phyloP scores from a whole-genome alignment of 163 green algal genomes.

The Chloromonas sp. region DNA sequence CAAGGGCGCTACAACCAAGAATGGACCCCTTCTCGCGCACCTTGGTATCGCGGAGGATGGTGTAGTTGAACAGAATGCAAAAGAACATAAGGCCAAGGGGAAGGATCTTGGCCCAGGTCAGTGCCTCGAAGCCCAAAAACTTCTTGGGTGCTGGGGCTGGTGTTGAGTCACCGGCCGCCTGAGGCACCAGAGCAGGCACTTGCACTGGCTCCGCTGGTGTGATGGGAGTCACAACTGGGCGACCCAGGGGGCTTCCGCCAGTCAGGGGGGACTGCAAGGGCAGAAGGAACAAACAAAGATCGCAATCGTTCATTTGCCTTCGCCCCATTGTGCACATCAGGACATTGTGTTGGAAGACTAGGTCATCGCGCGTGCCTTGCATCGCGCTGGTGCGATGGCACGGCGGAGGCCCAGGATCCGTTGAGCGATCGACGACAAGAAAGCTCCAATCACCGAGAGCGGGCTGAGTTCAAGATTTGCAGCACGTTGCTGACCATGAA shows the following conservation, averaged over 20 bases:
- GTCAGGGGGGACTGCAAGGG: conserved; percentile 6
- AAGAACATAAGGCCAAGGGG: conserved; percentile 98
- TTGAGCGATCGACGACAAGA: neutral
- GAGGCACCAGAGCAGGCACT: neutral
- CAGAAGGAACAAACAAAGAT: neutral
- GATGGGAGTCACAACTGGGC: neutral
- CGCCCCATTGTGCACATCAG: neutral
- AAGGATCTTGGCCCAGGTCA: conserved; percentile 89
- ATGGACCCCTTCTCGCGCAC: conserved; percentile 25
- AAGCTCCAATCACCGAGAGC: neutral
- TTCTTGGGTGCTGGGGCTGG: conserved; percentile 40
- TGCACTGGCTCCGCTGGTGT: neutral
- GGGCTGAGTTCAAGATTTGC: too few relatives aligned
- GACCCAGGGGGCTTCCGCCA: neutral
- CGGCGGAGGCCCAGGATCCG: neutral
- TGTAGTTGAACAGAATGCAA: conserved; percentile 97
- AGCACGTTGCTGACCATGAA: too few relatives aligned
- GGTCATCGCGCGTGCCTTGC: too few relatives aligned
- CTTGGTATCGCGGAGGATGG: conserved; percentile 98
- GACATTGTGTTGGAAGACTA: neutral
- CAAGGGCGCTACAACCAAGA: neutral
- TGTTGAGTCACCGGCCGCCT: neutral
- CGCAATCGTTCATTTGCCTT: neutral
- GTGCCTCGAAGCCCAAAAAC: conserved; percentile 55
- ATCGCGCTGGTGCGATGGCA: too few relatives aligned